These are phyloP conservation scores for Tolypocladium amazonense DNA, from an alignment of 2,329 filamentous ascomycete genomes.

Conservation along the genomic window DNA sequence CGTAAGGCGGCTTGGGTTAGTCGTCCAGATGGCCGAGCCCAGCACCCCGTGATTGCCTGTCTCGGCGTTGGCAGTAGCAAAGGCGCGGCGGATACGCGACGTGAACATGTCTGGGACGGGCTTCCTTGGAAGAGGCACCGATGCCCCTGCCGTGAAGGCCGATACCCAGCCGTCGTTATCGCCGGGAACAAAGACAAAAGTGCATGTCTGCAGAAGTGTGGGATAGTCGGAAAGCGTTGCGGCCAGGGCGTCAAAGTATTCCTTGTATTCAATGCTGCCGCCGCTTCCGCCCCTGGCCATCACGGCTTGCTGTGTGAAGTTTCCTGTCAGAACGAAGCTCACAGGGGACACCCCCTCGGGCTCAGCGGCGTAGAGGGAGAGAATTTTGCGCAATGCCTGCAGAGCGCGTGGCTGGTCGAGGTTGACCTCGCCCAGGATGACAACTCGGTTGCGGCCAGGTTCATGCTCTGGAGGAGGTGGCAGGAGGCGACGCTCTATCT, in stretches of 20 bases:
- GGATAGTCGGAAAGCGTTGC: slow-evolving; percentile 76
- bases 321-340: slow-evolving; percentile 74
- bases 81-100: slow-evolving; percentile 69
- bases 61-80: slow-evolving; percentile 68
- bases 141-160: slow-evolving; percentile 67
- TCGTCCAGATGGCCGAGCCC: slow-evolving; percentile 69
- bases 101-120: slow-evolving; percentile 83
- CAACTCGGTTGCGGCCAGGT: slow-evolving; percentile 40
- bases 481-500: slow-evolving; percentile 61
- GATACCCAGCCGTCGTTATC: slow-evolving; percentile 98
- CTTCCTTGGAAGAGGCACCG: slow-evolving; percentile 58
- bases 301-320: slow-evolving; percentile 61
- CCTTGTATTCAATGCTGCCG: slow-evolving; percentile 92
- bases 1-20: slow-evolving; percentile 71
- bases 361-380: slow-evolving; percentile 61
- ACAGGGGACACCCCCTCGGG: slow-evolving; percentile 58
- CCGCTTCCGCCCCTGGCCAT: slow-evolving; percentile 60
- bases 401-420: slow-evolving; percentile 77
- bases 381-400: slow-evolving; percentile 68
- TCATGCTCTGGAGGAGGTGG: slow-evolving; percentile 23
- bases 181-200: slow-evolving; percentile 87
- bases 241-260: slow-evolving; percentile 84
- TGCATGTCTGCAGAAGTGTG: slow-evolving; percentile 63
- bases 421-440: slow-evolving; percentile 78
- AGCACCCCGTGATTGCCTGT: slow-evolving; percentile 32